Base-by-base conservation (phyloP, 371 early-diverging fungal species). In the Circinella umbellata region DNA sequence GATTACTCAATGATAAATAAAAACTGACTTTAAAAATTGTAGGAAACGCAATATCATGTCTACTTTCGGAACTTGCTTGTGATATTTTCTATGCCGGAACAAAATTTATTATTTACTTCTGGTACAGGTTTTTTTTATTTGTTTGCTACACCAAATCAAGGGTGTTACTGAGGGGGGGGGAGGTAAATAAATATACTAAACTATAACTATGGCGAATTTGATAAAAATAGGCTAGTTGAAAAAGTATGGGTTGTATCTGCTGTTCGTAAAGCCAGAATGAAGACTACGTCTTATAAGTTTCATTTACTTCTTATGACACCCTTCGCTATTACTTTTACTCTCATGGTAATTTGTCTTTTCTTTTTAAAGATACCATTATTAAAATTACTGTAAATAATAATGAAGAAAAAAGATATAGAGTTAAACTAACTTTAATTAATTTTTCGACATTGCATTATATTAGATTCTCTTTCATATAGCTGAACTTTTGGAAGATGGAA, bases 401-500 rank as follows among this genome's bases (percentile, higher is more conserved):
- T 27, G 2, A 27, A 27, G 27, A 27, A 27, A 27, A 27, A 27
- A 0, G 27, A 27, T 27, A 27, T 27, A 27, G 27, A 27, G 27
- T 27, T 27, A 27, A 1, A 27, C 27, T 51, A 51, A 51, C 51
- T 13, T n/a, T 14, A 49, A 51, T 38, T 59, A 59, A 35, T 34
- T 17, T 62, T 70, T 66, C 71, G 15, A 75, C 54, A 59, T 73
- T 79, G 46, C 47, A 51, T 13, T 51, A 76, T 63, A 10, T 8
- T 38, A 84, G 84, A 15, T 88, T 27, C 27, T 77, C 15, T 88
- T 69, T 61, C 86, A 87, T 27, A 70, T 71, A 59, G 68, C 76
- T 10, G 74, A 79, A 37, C 39, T 88, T 14, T 65, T 76, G 54
- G 78, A 76, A 4, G 53, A 67, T 27, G 85, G 82, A 2, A 63